Conservation (phyloP, 345 rosid genomes). For the Eucalyptus erythrocorys region DNA sequence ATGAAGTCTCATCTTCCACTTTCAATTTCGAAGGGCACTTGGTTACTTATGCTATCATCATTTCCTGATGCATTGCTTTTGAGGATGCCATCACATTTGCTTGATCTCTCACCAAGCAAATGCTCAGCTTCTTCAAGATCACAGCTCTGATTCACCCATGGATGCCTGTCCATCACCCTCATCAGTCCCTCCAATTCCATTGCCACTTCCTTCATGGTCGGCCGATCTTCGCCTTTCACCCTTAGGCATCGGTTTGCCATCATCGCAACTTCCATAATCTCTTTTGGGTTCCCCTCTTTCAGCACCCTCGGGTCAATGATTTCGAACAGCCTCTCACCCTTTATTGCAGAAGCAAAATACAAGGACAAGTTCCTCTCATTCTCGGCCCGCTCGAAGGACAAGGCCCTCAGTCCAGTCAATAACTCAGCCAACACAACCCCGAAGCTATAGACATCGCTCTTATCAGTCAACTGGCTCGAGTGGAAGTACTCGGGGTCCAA, state of each 20-base stretch:
- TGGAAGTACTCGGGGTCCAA: constrained; percentile 33
- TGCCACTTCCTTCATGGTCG: constrained; percentile 8
- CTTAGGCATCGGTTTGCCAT: constrained; percentile 9
- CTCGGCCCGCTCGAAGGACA: neutral
- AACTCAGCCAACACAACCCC: constrained; percentile 12
- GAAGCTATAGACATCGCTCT: too few relatives aligned
- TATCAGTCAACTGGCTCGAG: constrained; percentile 4
- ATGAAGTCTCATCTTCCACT: neutral
- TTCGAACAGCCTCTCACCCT: constrained; percentile 4
- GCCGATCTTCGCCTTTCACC: constrained; percentile 13
- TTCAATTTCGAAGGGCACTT: neutral
- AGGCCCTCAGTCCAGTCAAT: constrained; percentile 11
- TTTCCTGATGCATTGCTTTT: neutral
- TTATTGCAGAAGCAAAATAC: constrained; percentile 10
- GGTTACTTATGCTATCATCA: neutral
- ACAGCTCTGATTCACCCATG: neutral
- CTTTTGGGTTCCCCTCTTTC: neutral
- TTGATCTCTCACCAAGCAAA: neutral
- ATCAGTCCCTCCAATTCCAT: constrained; percentile 5
- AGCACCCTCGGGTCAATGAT: constrained; percentile 4
- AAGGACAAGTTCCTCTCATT: constrained; percentile 8
- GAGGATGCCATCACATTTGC: too few relatives aligned
- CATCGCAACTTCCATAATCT: constrained; percentile 1
- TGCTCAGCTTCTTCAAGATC: constrained; percentile 1
- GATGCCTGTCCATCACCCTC: neutral